Base-by-base conservation (phyloP, 169 alveolate species). In the Eimeria praecox region DNA sequence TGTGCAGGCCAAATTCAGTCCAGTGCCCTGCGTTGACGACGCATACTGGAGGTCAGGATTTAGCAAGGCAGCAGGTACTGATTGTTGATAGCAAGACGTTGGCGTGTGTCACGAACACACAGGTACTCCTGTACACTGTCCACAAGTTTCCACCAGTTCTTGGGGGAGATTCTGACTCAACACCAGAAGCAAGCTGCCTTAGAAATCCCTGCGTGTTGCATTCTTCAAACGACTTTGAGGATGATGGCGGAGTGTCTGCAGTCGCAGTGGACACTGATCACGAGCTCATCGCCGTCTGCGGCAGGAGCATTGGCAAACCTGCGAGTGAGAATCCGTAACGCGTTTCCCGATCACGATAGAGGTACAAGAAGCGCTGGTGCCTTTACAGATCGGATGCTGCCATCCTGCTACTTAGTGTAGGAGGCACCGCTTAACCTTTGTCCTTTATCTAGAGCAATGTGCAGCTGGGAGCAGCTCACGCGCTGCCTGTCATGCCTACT, bases 261-360 rank as follows among this genome's bases (percentile, higher is more conserved):
- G 93, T 87, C 42, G 93, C 93, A 62, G 80, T 87, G 30, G 93
- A 87, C 64, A 62, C 33, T 42, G 93, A 87, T 16, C 82, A 87
- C 83, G 93, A 64, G 64, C 93, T 87, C 42, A 87, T 87, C 49
- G 93, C 93, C 62, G 64, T 87, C 62, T 87, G 93, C n/a, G 93
- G 93, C 62, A 69, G 93, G 64, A 87, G 93, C 42, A 56, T 62
- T 42, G 83, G 93, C 78, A 62, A 87, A 30, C 93, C 93, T 62
- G 93, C 93, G 24, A 62, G 93, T 87, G 52, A 56, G 93, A n/a
- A 59, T 20, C 88, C 3, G 3, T 16, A 27, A 30, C 46, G 46
- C 46, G 88, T 24, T 49, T 78, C n/a, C 44, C 16, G 62, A 12
- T n/a, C 42, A 78, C 40, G 14, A 44, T 27, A 24, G 88, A 78